Evolutionary conservation across 768 basidiomycete genomes (phyloP).

Genomic region (Trametes cinnabarina): DNA sequence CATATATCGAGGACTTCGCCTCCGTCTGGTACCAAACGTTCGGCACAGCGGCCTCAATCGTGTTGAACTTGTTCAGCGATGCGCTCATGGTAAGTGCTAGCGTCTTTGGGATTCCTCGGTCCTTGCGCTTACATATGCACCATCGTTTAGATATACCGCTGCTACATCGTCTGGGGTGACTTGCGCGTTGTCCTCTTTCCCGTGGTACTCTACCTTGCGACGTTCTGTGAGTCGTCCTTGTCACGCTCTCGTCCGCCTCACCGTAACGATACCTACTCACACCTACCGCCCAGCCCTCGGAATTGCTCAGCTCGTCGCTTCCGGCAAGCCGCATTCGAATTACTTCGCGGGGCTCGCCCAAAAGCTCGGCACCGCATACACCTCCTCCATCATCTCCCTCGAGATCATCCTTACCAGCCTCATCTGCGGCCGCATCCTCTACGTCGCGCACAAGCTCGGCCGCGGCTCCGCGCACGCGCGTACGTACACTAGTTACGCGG

Average conservation of each 20-base stretch:
- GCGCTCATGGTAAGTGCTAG: constrained; percentile 36
- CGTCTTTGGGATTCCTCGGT: not conserved
- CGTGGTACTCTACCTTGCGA: not conserved
- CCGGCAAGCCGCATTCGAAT: constrained; percentile 3
- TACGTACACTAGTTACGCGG: constrained; percentile 1
- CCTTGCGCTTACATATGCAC: not conserved
- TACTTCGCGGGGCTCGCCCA: constrained; percentile 6
- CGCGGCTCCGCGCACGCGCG: not conserved
- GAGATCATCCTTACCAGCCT: constrained; percentile 14
- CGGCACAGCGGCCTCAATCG: constrained; percentile 20
- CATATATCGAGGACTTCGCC: constrained; percentile 30
- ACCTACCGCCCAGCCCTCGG: constrained; percentile 4
- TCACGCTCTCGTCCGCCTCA: constrained; percentile 16
- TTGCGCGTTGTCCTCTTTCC: constrained; percentile 5
- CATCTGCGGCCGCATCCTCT: constrained; percentile 17
- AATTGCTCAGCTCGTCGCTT: constrained; percentile 3
- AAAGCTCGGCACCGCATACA: constrained; percentile 5
- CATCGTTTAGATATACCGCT: constrained; percentile 2
- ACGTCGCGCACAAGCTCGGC: not conserved
- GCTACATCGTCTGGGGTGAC: constrained; percentile 3
- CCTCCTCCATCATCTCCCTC: constrained; percentile 4
- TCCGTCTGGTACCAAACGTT: constrained; percentile 33
- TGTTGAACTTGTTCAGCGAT: constrained; percentile 37
- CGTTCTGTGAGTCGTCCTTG: not conserved
- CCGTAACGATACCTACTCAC: not conserved